phyloP scores from a whole-genome alignment of 495 filamentous ascomycete species.

The Penicilliopsis zonata region DNA sequence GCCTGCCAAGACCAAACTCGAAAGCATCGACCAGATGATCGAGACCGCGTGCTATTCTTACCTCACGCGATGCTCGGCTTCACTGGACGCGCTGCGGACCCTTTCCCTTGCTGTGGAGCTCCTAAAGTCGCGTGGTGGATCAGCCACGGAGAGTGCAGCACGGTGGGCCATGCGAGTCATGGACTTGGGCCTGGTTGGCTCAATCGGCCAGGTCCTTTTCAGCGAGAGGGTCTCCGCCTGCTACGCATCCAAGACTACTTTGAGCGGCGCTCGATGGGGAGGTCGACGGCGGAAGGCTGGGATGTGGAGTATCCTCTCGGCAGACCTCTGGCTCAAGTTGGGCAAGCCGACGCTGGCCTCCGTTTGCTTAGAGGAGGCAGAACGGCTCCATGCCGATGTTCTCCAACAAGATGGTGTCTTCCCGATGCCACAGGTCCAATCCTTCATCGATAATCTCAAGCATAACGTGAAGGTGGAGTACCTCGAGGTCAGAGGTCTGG shows the following conservation, averaged over 20 bases:
- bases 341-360: constrained; percentile 59
- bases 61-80: constrained; percentile 63
- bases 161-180: constrained; percentile 71
- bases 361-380: constrained; percentile 56
- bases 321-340: constrained; percentile 69
- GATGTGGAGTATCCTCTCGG: constrained; percentile 76
- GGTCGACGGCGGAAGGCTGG: constrained; percentile 69
- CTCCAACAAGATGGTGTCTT: constrained; percentile 44
- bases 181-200: constrained; percentile 61
- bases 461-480: constrained; percentile 44
- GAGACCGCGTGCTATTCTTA: constrained; percentile 88
- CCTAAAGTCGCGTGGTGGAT: constrained; percentile 61
- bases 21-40: constrained; percentile 71
- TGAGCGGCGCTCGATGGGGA: constrained; percentile 53
- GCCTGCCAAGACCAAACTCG: constrained; percentile 59
- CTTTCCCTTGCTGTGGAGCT: constrained; percentile 70
- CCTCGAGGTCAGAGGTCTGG: constrained; percentile 24
- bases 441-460: constrained; percentile 49
- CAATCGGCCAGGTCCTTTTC: constrained; percentile 65
- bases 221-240: constrained; percentile 76
- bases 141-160: constrained; percentile 75
- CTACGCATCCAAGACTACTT: constrained; percentile 59
- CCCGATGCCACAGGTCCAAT: constrained; percentile 41
- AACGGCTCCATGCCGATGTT: constrained; percentile 52
- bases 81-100: constrained; percentile 66